Base-by-base conservation (phyloP, 225 moss, liverwort and hornwort genomes). In the Physcomitrellopsis africana region DNA sequence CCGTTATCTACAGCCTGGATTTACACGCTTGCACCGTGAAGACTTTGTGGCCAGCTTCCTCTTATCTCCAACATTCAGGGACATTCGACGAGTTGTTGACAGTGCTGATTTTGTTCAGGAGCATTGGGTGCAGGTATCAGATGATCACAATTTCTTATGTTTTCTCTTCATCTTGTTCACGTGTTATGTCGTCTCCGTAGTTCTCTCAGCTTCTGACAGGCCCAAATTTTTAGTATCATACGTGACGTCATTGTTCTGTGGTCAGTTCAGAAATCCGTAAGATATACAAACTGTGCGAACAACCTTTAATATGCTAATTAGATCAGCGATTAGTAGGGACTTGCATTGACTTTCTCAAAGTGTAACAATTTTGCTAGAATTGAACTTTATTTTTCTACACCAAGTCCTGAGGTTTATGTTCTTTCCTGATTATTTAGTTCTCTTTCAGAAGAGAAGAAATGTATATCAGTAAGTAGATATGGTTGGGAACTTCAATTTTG, bases 51-150 rank as follows among this genome's bases (percentile, higher is more conserved):
- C 85, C 56, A 92, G 79, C 45, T 99, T 87, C 68, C 87, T 80
- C 60, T 85, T 70, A 46, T 93, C 95, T 20, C 85, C 93, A 48
- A 80, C 78, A 46, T 93, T 76, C 70, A 84, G 71, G 55, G 93
- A 99, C 80, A 77, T 99, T 65, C 42, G 76, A 51, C 86, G 94
- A 88, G 86, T 99, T 68, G 90, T 95, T 51, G 87, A 95, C 80
- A 90, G 44, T 63, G 68, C 72, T 63, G 89, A 90, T 58, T 41
- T 82, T 23, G 51, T 82, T 42, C 86, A 93, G 75, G 86, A 87
- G 43, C 65, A 88, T 67, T 99, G 97, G 97, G 78, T 90, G 65
- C 83, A 96, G 96, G 96, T 96, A 82, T 74, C 59, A 67, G 48
- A 71, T 67, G 13, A 44, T 61, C 65, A 51, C 70, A 57, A 3